Evolutionary conservation across 2,329 filamentous ascomycete species (phyloP).

Genomic region (Epichloe gansuensis): DNA sequence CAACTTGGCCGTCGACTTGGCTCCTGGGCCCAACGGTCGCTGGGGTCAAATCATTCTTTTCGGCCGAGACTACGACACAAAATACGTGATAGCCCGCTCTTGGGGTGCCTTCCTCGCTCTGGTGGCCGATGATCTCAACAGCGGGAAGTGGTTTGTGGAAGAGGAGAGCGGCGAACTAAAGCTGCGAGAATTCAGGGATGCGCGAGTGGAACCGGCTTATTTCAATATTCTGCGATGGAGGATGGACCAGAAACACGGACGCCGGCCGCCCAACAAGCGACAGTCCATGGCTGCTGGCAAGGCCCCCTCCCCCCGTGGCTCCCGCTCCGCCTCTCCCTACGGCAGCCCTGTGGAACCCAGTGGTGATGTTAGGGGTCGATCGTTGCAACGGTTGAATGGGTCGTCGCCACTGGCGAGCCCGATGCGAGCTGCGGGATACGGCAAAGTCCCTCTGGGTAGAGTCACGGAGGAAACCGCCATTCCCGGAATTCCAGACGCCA

Average conservation of each 20-base stretch:
- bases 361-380: conserved; percentile 53
- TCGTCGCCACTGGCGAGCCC: conserved; percentile 52
- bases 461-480: conserved; percentile 55
- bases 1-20: conserved; percentile 85
- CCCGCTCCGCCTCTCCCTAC: conserved; percentile 47
- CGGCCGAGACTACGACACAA: conserved; percentile 95
- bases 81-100: conserved; percentile 88
- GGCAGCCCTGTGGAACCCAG: conserved; percentile 48
- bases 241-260: conserved; percentile 86
- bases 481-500: conserved; percentile 24
- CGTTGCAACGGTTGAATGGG: conserved; percentile 54
- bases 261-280: conserved; percentile 39
- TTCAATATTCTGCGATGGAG: conserved; percentile 93
- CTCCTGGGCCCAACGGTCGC: conserved; percentile 74
- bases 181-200: conserved; percentile 78
- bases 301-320: conserved; percentile 31
- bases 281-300: conserved; percentile 35
- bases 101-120: conserved; percentile 80
- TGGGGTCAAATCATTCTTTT: conserved; percentile 98
- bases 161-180: conserved; percentile 88
- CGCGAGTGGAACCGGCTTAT: conserved; percentile 82
- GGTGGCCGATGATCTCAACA: conserved; percentile 80
- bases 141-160: conserved; percentile 82
- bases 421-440: conserved; percentile 50
- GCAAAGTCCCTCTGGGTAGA: conserved; percentile 59